Percentiles rank a stretch among this genome's conserved stretches.
phyloP scores from a whole-genome alignment of 495 filamentous ascomycete species.

The Xylaria venustula region DNA sequence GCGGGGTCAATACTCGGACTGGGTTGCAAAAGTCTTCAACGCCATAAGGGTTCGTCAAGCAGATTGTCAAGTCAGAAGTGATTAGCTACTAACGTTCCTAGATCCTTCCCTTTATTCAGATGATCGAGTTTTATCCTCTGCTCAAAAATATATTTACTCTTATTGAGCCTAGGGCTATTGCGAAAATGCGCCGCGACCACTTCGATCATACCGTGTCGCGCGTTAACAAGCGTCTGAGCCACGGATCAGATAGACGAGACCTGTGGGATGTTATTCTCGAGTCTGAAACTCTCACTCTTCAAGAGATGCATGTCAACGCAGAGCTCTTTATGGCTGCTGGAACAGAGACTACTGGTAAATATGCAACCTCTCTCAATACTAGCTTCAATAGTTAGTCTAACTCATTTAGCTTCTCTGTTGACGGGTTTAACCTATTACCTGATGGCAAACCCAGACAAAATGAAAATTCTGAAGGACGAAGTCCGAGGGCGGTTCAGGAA shows the following conservation, averaged over 20 bases:
- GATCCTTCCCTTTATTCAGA: slow-evolving; percentile 2
- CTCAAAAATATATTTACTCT: background rate
- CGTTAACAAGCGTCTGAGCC: slow-evolving; percentile 1
- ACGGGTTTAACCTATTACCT: slow-evolving; percentile 51
- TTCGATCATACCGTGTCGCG: slow-evolving; percentile 7
- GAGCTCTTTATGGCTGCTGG: slow-evolving; percentile 11
- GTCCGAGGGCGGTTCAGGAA: slow-evolving; percentile 46
- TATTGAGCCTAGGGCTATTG: slow-evolving; percentile 5
- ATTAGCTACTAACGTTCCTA: background rate
- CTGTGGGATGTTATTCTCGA: slow-evolving; percentile 6
- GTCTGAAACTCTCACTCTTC: slow-evolving; percentile 1
- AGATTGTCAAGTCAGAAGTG: too few species aligned
- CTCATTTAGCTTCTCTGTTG: slow-evolving; percentile 28
- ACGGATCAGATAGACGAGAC: background rate
- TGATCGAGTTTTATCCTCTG: slow-evolving; percentile 8
- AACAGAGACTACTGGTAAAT: slow-evolving; percentile 6
- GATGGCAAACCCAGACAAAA: slow-evolving; percentile 36
- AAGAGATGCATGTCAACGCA: slow-evolving; percentile 11
- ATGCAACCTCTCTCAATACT: too few species aligned
- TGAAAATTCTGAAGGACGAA: slow-evolving; percentile 45
- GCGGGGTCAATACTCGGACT: background rate
- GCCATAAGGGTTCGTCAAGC: slow-evolving; percentile 1
- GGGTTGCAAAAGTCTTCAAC: slow-evolving; percentile 7
- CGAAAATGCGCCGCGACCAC: slow-evolving; percentile 5
- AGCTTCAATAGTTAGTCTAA: background rate